phyloP scores from a whole-genome alignment of 1,284 basidiomycete species.

The Melanopsichium pennsylvanicum region DNA sequence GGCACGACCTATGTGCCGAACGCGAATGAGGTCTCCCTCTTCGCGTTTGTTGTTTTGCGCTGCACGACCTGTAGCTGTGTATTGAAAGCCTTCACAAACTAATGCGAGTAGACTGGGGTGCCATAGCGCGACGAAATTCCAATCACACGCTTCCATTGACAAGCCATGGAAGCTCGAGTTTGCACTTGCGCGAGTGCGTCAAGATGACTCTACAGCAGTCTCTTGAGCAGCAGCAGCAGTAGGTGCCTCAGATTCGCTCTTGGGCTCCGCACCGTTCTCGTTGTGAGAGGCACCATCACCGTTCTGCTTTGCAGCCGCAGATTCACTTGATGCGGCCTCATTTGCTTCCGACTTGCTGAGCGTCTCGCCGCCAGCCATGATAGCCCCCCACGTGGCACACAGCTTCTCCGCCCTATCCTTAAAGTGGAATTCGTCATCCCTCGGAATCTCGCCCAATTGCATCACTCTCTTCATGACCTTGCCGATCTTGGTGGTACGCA shows the following conservation, averaged over 20 bases:
- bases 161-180: no score
- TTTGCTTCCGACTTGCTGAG: constrained; percentile 9
- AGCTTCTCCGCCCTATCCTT: constrained; percentile 73
- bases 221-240: constrained; percentile 1
- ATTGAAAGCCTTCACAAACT: no score
- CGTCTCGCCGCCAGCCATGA: constrained; percentile 25
- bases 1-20: no score
- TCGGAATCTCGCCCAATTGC: constrained; percentile 75
- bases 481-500: constrained; percentile 89
- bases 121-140: no score
- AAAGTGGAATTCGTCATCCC: constrained; percentile 86
- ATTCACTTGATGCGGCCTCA: constrained; percentile 12
- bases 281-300: constrained; percentile 7
- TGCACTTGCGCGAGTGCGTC: no score
- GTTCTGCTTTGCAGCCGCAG: constrained; percentile 13
- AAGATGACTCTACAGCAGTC: no score
- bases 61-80: no score
- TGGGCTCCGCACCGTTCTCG: constrained; percentile 11
- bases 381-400: constrained; percentile 66
- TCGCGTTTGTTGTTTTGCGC: no score
- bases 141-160: no score
- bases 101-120: no score
- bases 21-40: no score
- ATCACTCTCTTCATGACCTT: constrained; percentile 97
- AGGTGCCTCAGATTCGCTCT: constrained; percentile 18